Evolutionary conservation across 805 yeast species (phyloP).

Genomic region (Saccharomycopsis microspora): DNA sequence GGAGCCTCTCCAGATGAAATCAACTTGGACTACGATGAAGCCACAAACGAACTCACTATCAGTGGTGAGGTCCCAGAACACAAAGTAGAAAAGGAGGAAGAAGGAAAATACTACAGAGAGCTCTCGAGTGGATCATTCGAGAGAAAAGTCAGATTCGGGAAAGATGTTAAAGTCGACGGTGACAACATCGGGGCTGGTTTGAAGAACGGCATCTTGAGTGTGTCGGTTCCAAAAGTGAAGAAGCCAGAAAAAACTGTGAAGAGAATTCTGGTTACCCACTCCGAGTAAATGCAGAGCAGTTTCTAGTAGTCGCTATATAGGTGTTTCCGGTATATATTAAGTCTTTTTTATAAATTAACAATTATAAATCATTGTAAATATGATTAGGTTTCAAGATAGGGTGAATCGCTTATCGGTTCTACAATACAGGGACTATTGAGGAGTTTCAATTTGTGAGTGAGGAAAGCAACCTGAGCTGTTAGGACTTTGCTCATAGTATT

Average conservation of each 20-base stretch:
- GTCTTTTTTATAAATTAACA: too few species aligned
- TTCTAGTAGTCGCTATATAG: too few species aligned
- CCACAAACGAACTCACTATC: slow-evolving; percentile 24
- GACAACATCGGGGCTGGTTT: slow-evolving; percentile 12
- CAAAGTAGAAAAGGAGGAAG: not conserved
- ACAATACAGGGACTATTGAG: too few species aligned
- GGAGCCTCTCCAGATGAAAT: slow-evolving; percentile 24
- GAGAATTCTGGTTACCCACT: not conserved
- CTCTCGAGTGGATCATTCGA: slow-evolving; percentile 20
- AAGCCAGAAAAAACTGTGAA: not conserved
- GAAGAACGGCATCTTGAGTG: slow-evolving; percentile 1
- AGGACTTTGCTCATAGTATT: too few species aligned
- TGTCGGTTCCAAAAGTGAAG: not conserved
- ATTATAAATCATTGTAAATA: too few species aligned
- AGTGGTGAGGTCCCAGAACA: slow-evolving; percentile 20
- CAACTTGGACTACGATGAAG: slow-evolving; percentile 26
- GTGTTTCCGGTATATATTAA: too few species aligned
- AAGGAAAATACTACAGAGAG: slow-evolving; percentile 16
- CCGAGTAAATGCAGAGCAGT: too few species aligned
- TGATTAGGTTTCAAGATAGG: too few species aligned
- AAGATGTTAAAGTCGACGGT: slow-evolving; percentile 21
- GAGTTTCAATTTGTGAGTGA: too few species aligned
- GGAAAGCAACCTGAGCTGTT: too few species aligned
- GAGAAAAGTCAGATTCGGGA: slow-evolving; percentile 23
- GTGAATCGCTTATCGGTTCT: too few species aligned